Conservation (phyloP, 2,329 filamentous ascomycete genomes). For the Piedraia hortae region DNA sequence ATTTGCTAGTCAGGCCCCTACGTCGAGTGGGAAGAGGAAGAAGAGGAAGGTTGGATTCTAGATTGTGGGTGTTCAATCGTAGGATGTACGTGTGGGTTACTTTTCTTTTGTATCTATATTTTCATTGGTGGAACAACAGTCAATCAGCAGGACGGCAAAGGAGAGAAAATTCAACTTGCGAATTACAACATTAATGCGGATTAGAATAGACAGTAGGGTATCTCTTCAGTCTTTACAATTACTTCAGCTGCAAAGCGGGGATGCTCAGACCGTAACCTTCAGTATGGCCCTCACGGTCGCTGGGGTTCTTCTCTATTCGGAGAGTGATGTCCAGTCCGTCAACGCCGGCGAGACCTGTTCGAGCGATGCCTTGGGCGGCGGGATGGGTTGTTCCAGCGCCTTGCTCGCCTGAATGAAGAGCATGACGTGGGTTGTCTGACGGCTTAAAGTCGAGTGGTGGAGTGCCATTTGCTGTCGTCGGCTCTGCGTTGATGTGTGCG, state of each 20-base stretch:
- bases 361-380: conserved; percentile 27
- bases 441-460: conserved; percentile 5
- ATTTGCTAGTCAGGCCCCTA: too few relatives aligned
- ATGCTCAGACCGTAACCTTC: conserved; percentile 24
- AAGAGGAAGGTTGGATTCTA: too few relatives aligned
- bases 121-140: too few relatives aligned
- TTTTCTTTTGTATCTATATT: too few relatives aligned
- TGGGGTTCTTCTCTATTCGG: conserved; percentile 20
- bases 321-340: conserved; percentile 21
- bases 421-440: conserved; percentile 33
- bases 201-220: too few relatives aligned
- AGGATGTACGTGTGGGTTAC: too few relatives aligned
- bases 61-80: too few relatives aligned
- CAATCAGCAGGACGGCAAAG: too few relatives aligned
- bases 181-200: too few relatives aligned
- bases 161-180: too few relatives aligned
- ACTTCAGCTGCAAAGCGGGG: conserved; percentile 19
- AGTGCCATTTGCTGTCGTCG: conserved; percentile 3
- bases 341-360: conserved; percentile 17
- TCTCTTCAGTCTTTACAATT: too few relatives aligned
- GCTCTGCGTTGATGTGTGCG: conserved; percentile 4
- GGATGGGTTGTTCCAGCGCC: conserved; percentile 51
- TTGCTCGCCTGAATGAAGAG: conserved; percentile 51
- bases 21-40: too few relatives aligned
- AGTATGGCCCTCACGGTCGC: conserved; percentile 18